Evolutionary conservation across 805 yeast species (phyloP).

Genomic region (Soucietia sequanensis): DNA sequence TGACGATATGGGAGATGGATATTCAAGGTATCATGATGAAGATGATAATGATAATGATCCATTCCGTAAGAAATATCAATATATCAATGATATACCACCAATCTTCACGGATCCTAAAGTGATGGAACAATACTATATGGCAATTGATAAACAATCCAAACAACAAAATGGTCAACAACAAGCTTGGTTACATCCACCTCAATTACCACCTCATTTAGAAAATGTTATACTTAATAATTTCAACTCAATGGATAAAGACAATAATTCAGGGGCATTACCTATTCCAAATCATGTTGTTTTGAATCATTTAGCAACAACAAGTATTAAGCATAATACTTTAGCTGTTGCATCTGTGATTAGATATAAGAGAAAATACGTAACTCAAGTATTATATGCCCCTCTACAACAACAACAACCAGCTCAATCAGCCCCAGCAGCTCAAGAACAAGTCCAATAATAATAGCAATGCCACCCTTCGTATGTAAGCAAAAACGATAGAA

Average conservation of each 20-base stretch:
- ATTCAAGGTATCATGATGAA: conserved; percentile 71
- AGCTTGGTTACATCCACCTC: conserved; percentile 88
- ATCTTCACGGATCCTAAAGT: conserved; percentile 82
- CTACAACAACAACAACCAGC: conserved; percentile 38
- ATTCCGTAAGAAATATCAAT: conserved; percentile 28
- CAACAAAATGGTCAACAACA: conserved; percentile 53
- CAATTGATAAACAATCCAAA: conserved; percentile 69
- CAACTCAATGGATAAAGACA: conserved; percentile 59
- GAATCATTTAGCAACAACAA: conserved; percentile 93
- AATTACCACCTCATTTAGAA: conserved; percentile 94
- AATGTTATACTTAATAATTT: conserved; percentile 84
- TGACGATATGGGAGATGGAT: conserved; percentile 83
- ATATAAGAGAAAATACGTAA: conserved; percentile 83
- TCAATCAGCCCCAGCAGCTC: neutral
- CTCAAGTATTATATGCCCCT: conserved; percentile 91
- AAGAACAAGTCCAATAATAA: too few species aligned
- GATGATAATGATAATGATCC: conserved; percentile 22
- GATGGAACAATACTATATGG: conserved; percentile 81
- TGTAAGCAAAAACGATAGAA: too few species aligned
- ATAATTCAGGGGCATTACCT: conserved; percentile 84
- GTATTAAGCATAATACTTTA: conserved; percentile 87
- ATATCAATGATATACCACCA: conserved; percentile 73
- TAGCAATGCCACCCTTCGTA: too few species aligned
- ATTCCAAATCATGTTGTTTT: conserved; percentile 94
- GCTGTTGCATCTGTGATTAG: conserved; percentile 92